Base-by-base conservation (phyloP, 345 rosid genomes). In the Citrus inodora region DNA sequence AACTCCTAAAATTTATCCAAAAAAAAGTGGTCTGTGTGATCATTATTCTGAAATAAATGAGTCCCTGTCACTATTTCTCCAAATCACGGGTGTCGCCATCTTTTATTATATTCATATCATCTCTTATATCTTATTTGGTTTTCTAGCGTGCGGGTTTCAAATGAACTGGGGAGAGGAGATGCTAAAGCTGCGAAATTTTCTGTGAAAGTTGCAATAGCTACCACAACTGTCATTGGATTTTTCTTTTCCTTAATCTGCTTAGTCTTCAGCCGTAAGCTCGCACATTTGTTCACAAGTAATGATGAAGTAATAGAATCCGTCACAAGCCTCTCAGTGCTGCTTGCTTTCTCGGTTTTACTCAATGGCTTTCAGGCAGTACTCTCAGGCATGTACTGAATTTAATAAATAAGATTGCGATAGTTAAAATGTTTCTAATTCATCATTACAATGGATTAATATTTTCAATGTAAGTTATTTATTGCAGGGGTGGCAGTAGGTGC, bases 401-500 rank as follows among this genome's bases (percentile, higher is more conserved):
- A 53, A 51, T 4, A 51, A 51, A 51, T 13, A 4, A 51, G 0
- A 16, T 13, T 51, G 48, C 16, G 21, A 2, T 53, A 53, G 0
- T 17, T 4, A 53, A 51, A 53, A 5, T 16, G 7, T 53, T 2
- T 17, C 7, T 53, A 16, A 53, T 17, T 19, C 5, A 51, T 51
- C 1, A 53, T 17, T 17, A 16, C n/a, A 53, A 19, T 17, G 21
- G 58, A 53, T 53, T 53, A 53, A 53, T 53, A 1, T 53, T 53
- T 53, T 17, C 21, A 53, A 53, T 19, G 58, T 17, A 17, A 53
- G 7, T 66, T 64, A 14, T 11, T 22, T 0, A 58, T 77, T 80
- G 73, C 84, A 93, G 95, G 98, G 16, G 95, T 86, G 30, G 98
- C 94, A 16, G 86, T 93, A 24, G 95, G 96, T 48, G 93, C 98